Evolutionary conservation across 73 alveolate species (phyloP).

Genomic region (Uronychia binucleata): DNA sequence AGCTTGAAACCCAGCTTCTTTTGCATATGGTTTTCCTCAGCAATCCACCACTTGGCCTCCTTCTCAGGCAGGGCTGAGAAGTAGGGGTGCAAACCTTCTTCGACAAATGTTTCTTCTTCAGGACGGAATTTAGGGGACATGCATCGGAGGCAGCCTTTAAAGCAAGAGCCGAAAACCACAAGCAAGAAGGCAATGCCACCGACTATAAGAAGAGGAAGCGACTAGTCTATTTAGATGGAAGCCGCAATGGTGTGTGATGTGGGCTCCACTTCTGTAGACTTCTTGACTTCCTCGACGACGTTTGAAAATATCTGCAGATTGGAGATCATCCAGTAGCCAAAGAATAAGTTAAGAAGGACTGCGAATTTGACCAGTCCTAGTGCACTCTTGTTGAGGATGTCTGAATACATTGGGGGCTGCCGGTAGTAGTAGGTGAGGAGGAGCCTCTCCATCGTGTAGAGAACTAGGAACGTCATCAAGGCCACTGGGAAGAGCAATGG

Average conservation of each 20-base stretch:
- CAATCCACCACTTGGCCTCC: slow-evolving; percentile 10
- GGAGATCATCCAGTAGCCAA: slow-evolving; percentile 50
- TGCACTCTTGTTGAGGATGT: slow-evolving; percentile 20
- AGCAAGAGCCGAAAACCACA: slow-evolving; percentile 43
- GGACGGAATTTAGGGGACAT: slow-evolving; percentile 5
- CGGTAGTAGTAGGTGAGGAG: slow-evolving; percentile 32
- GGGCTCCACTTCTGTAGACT: neutral
- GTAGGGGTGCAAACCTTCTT: slow-evolving; percentile 11
- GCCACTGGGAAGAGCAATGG: slow-evolving; percentile 59
- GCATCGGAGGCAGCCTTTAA: slow-evolving; percentile 4
- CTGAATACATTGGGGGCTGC: slow-evolving; percentile 58
- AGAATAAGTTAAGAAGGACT: slow-evolving; percentile 11
- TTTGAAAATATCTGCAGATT: slow-evolving; percentile 49
- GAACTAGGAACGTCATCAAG: slow-evolving; percentile 21
- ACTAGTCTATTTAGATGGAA: slow-evolving; percentile 1
- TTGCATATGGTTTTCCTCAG: slow-evolving; percentile 23
- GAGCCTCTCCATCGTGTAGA: slow-evolving; percentile 38
- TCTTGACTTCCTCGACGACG: neutral
- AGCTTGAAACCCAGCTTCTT: slow-evolving; percentile 26
- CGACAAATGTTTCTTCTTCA: slow-evolving; percentile 2
- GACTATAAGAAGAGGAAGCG: slow-evolving; percentile 23
- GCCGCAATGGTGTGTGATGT: slow-evolving; percentile 32
- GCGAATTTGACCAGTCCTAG: slow-evolving; percentile 11
- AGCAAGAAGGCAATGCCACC: slow-evolving; percentile 26
- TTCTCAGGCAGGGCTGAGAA: slow-evolving; percentile 20